Evolutionary conservation across 305 asterid genomes (phyloP), one percentile per base, ranked within the genome.

Genomic region (Fraxinus angustifolia): DNA sequence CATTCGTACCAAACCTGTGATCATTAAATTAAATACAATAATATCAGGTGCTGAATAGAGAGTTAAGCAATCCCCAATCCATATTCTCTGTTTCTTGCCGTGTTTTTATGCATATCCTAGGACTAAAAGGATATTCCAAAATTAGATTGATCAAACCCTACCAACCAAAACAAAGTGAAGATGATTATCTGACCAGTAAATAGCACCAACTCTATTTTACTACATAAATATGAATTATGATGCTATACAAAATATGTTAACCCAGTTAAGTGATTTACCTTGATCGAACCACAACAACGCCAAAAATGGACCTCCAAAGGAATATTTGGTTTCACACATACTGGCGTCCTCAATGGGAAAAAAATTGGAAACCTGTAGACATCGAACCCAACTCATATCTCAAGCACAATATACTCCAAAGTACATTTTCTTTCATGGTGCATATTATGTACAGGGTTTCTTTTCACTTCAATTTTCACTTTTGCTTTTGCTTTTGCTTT

Each of bases 1-100:
- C 99, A 96, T 87, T 96, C 99, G 33, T 96, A 96, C 99, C 99
- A 96, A 17, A 96, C 99, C 99, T 96, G 91, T 40, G 21, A 21
- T 12, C 75, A 60, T 82, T 62, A 10, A 78, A 26, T 76, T 34
- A 60, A 21, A 80, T 70, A 16, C 30, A 56, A n/a, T 8, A 12
- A 26, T 8, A 30, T 4, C 31, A 81, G 1, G 36, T n/a, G 19
- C 8, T 45, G 71, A n/a, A 30, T 65, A 0, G 1, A 80, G 60
- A 68, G 21, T 23, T 45, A 11, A 48, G n/a, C 8, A 70, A 31
- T 70, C 19, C 74, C 21, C 74, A 31, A 68, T 17, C 8, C n/a
- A 28, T 14, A 28, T 0, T 68, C 38, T 28, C 21, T 4, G 7
- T 28, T 68, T 30, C 23, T 31, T 28, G 6, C 21, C 40, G 2